Conservation (phyloP, 2,329 filamentous ascomycete genomes). For the Fusarium sambucinum region DNA sequence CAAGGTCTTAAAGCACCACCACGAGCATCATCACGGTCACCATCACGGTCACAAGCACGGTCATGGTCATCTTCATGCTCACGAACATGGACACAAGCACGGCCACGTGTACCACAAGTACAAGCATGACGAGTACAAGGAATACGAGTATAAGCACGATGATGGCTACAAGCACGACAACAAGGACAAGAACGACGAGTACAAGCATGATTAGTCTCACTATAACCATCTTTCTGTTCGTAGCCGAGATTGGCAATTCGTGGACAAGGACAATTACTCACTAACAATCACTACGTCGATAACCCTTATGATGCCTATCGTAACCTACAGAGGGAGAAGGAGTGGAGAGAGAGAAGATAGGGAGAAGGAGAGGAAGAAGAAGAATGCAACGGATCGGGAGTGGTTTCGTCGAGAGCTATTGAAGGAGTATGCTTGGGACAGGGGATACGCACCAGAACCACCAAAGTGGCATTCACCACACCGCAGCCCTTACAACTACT, state of each 20-base stretch:
- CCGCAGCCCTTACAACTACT: slow-evolving; percentile 4
- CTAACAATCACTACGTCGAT: not conserved
- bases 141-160: not conserved
- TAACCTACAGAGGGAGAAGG: not conserved
- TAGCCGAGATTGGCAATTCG: not conserved
- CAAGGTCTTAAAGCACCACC: slow-evolving; percentile 11
- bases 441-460: not conserved
- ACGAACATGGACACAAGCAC: slow-evolving; percentile 19
- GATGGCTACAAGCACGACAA: not conserved
- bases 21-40: slow-evolving; percentile 21
- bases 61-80: not conserved
- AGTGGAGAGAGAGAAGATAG: not conserved
- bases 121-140: not conserved
- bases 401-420: not conserved
- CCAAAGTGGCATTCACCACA: not conserved
- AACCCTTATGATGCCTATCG: not conserved
- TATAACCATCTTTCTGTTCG: slow-evolving; percentile 14
- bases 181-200: not conserved
- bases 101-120: slow-evolving; percentile 4
- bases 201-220: slow-evolving; percentile 1
- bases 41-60: slow-evolving; percentile 11
- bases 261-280: slow-evolving; percentile 6
- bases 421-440: not conserved
- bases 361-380: not conserved
- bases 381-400: not conserved